Evolutionary conservation across 148 eudicot species (phyloP), one percentile per base, ranked within the genome.

Genomic region (Agrostemma githago): DNA sequence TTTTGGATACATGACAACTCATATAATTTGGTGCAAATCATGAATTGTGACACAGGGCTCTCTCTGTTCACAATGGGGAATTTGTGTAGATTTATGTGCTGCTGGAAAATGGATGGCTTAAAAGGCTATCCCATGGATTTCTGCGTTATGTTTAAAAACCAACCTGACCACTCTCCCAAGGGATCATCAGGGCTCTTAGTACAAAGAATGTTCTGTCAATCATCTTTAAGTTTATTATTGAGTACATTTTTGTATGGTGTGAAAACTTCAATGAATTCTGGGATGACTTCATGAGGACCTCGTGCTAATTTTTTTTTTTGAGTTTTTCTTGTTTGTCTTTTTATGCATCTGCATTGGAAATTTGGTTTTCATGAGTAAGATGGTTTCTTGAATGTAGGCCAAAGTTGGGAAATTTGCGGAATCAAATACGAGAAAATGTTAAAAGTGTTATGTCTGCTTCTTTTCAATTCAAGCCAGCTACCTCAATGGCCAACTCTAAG

Each of bases 371-470:
- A 38, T 38, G 54, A 16, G 65, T 40, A 9, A 39, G 54, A 42
- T 40, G 61, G 9, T 60, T 79, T 69, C 76, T 62, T 87, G 51
- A 39, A 51, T 82, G 66, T 74, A 92, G 97, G 88, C 92, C 98
- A 12, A 92, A 86, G 78, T 76, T 95, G 85, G 84, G 81, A 82
- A 77, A 78, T 26, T 62, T 89, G 5, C 89, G 82, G 81, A 80
- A 71, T 71, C 86, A 84, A 80, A 76, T 90, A 80, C 91, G 87
- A 81, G 89, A 88, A 80, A 77, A 85, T 76, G 98, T 92, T 78
- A 88, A 88, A 82, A 85, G 77, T 37, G 78, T 90, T 80, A 92
- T 92, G 98, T 88, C 93, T 61, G 82, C 76, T 73, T 81, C 79
- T 66, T 79, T 95, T 80, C 92, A 72, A 59, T 53, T 74, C 72